Evolutionary conservation across 805 yeast species (phyloP).

Genomic region (Saccharomycopsis schoenii): DNA sequence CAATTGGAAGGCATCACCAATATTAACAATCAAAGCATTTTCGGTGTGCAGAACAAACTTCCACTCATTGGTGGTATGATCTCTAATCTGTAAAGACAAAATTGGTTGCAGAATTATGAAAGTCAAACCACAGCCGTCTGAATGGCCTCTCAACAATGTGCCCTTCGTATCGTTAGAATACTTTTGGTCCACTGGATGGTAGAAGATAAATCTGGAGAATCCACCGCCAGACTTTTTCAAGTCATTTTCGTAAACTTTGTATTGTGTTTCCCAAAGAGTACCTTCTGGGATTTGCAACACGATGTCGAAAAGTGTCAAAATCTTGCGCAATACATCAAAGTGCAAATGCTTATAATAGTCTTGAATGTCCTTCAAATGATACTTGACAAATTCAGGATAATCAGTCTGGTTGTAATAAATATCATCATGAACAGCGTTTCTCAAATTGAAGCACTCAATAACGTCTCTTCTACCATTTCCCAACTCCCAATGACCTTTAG

Average conservation of each 20-base stretch:
- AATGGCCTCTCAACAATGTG: constrained; percentile 37
- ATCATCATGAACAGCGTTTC: constrained; percentile 30
- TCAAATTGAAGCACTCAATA: constrained; percentile 34
- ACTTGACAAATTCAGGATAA: constrained; percentile 30
- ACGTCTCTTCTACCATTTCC: constrained; percentile 34
- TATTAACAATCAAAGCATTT: constrained; percentile 30
- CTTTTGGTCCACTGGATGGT: constrained; percentile 25
- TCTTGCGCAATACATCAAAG: constrained; percentile 27
- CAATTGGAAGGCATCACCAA: constrained; percentile 34
- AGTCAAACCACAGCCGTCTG: constrained; percentile 31
- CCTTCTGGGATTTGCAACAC: constrained; percentile 38
- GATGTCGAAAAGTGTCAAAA: constrained; percentile 33
- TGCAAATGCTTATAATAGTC: constrained; percentile 32
- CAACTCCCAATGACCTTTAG: constrained; percentile 38
- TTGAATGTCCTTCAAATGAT: constrained; percentile 31
- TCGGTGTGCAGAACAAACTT: constrained; percentile 32
- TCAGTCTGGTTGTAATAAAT: constrained; percentile 21
- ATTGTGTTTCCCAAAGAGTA: constrained; percentile 28
- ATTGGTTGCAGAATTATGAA: constrained; percentile 35
- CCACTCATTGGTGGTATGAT: constrained; percentile 30
- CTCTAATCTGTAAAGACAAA: constrained; percentile 31
- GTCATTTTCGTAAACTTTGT: constrained; percentile 26
- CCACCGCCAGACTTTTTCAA: constrained; percentile 30
- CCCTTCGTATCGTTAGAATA: constrained; percentile 27
- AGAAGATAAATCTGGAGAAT: constrained; percentile 25